Conservation (phyloP, 2,329 filamentous ascomycete species). For the Epichloe amarillans region DNA sequence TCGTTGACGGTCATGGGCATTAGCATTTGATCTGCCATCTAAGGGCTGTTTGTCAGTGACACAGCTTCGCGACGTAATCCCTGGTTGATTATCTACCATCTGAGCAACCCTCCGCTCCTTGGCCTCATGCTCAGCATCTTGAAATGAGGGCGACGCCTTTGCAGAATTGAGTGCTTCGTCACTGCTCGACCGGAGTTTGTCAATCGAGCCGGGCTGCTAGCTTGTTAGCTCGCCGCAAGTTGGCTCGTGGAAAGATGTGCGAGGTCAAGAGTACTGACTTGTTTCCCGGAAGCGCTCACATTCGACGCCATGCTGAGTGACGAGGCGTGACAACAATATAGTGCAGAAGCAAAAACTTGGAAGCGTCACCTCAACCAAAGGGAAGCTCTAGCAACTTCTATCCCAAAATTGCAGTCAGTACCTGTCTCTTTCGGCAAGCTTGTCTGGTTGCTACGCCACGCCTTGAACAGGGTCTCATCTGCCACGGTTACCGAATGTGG, state of each 20-base stretch:
- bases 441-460: background rate
- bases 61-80: background rate
- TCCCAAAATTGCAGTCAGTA: background rate
- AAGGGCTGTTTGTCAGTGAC: slow-evolving; percentile 8
- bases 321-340: background rate
- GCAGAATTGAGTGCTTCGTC: slow-evolving; percentile 26
- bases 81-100: slow-evolving; percentile 16
- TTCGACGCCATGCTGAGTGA: slow-evolving; percentile 19
- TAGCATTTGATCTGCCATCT: slow-evolving; percentile 58
- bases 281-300: slow-evolving; percentile 15
- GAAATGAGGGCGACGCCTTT: slow-evolving; percentile 22
- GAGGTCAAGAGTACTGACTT: slow-evolving; percentile 13
- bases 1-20: slow-evolving; percentile 80
- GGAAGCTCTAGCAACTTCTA: background rate
- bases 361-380: background rate
- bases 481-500: background rate
- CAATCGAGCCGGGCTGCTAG: slow-evolving; percentile 21
- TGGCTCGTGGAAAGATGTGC: background rate
- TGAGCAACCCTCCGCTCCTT: slow-evolving; percentile 26
- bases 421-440: background rate
- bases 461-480: background rate
- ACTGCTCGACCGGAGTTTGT: slow-evolving; percentile 27
- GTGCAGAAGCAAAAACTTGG: background rate
- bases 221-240: background rate
- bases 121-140: slow-evolving; percentile 24